These are phyloP conservation scores for Aspergillus uvarum DNA, from an alignment of 2,329 filamentous ascomycete genomes.

Conservation along the genomic window DNA sequence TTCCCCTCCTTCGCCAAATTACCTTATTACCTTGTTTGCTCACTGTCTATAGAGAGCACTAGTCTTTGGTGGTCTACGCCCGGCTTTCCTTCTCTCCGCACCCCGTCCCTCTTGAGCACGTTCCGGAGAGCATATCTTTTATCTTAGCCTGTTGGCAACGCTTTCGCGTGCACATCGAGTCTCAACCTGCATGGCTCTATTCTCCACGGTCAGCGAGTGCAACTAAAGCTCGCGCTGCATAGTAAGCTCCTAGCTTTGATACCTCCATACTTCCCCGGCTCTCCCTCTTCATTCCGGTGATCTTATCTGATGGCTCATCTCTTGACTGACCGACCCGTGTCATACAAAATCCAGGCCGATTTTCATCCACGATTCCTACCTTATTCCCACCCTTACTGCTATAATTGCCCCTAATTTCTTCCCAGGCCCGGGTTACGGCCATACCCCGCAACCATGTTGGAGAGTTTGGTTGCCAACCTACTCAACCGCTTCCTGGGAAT, in stretches of 20 bases:
- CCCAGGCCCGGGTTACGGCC: conserved; percentile 74
- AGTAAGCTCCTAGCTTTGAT: conserved; percentile 14
- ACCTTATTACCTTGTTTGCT: conserved; percentile 3
- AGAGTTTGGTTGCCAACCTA: conserved; percentile 93
- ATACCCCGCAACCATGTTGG: conserved; percentile 73
- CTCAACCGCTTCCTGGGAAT: conserved; percentile 99
- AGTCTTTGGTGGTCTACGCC: neutral
- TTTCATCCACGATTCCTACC: conserved; percentile 3
- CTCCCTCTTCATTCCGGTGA: conserved; percentile 5
- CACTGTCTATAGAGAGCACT: neutral
- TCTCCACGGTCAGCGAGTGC: conserved; percentile 21
- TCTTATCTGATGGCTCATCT: neutral
- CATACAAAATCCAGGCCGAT: conserved; percentile 7
- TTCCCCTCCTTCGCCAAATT: conserved; percentile 2
- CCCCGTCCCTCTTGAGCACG: conserved; percentile 13
- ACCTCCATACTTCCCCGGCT: conserved; percentile 5
- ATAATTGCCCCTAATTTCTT: conserved; percentile 9
- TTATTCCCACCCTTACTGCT: neutral
- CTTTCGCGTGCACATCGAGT: conserved; percentile 29
- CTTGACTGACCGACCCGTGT: conserved; percentile 15
- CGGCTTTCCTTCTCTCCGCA: conserved; percentile 9
- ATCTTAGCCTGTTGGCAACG: conserved; percentile 19
- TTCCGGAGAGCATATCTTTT: neutral
- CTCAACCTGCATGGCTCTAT: conserved; percentile 30
- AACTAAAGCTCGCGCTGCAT: conserved; percentile 22